These are phyloP conservation scores for Neonectria magnoliae DNA, from an alignment of 2,329 filamentous ascomycete species.

Conservation along the genomic window DNA sequence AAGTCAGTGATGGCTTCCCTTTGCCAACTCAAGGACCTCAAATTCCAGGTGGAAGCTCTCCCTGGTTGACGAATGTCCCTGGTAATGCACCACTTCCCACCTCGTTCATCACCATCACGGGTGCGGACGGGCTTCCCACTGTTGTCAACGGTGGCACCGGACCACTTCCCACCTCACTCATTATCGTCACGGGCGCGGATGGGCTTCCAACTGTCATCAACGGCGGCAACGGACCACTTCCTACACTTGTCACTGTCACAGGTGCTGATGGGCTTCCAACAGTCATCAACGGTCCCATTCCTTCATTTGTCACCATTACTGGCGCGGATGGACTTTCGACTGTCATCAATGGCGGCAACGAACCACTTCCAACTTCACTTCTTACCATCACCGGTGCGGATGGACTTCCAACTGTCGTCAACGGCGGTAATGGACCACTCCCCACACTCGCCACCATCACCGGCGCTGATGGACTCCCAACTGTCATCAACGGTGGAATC, in stretches of 20 bases:
- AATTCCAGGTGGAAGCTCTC: constrained; percentile 23
- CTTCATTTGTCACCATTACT: constrained; percentile 1
- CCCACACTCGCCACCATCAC: no score
- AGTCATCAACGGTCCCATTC: not conserved
- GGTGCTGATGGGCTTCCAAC: constrained; percentile 30
- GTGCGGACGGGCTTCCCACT: constrained; percentile 25
- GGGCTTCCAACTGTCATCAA: constrained; percentile 1
- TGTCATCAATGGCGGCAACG: not conserved
- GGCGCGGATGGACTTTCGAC: constrained; percentile 6
- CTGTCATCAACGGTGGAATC: no score
- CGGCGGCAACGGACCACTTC: not conserved
- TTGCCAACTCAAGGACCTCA: constrained; percentile 32
- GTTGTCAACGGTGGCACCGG: not conserved
- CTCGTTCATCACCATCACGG: constrained; percentile 34
- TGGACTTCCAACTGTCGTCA: constrained; percentile 19
- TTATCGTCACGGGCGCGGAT: constrained; percentile 10
- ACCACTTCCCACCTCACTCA: not conserved
- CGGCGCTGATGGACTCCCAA: no score
- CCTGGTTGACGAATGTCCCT: constrained; percentile 28
- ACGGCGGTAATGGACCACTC: not conserved
- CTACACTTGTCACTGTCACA: constrained; percentile 25
- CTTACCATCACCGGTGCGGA: constrained; percentile 34
- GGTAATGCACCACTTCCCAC: constrained; percentile 22
- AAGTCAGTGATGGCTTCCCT: constrained; percentile 33
- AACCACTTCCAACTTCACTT: not conserved